Conservation (phyloP, 805 yeast genomes). For the Metschnikowia proteae region DNA sequence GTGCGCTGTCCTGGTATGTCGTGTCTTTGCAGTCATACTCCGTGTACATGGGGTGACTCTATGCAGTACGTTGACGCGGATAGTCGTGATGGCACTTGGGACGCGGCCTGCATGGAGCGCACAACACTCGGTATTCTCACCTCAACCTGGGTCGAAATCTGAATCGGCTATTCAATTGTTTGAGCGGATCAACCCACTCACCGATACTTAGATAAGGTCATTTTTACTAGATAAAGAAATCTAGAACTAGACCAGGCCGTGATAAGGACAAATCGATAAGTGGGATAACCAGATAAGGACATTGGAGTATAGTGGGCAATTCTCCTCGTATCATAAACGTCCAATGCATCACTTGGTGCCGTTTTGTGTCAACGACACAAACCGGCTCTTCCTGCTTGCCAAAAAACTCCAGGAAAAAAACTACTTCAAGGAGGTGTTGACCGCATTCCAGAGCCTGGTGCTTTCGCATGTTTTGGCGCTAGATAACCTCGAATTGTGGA, state of each 20-base stretch:
- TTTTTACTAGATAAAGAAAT: too few species aligned
- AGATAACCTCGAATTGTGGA: conserved; percentile 39
- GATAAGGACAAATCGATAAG: too few species aligned
- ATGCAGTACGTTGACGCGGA: too few species aligned
- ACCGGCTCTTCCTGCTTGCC: conserved; percentile 34
- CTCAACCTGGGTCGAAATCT: background rate
- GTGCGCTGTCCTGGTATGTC: too few species aligned
- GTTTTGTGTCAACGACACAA: conserved; percentile 32
- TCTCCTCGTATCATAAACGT: background rate
- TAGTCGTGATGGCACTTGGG: too few species aligned
- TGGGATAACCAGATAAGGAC: too few species aligned
- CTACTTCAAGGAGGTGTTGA: conserved; percentile 37
- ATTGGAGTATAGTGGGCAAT: too few species aligned
- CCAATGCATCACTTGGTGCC: conserved; percentile 35
- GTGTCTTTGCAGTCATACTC: too few species aligned
- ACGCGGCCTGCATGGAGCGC: background rate
- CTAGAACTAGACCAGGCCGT: too few species aligned
- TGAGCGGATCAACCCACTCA: background rate
- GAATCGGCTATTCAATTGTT: too few species aligned
- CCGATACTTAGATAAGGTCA: background rate
- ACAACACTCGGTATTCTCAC: background rate
- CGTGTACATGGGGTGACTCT: too few species aligned
- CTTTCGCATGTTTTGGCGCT: conserved; percentile 44
- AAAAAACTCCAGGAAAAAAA: conserved; percentile 27
- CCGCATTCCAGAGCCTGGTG: conserved; percentile 53